Base-by-base conservation (phyloP, 345 rosid genomes). In the Iberis pinnata region DNA sequence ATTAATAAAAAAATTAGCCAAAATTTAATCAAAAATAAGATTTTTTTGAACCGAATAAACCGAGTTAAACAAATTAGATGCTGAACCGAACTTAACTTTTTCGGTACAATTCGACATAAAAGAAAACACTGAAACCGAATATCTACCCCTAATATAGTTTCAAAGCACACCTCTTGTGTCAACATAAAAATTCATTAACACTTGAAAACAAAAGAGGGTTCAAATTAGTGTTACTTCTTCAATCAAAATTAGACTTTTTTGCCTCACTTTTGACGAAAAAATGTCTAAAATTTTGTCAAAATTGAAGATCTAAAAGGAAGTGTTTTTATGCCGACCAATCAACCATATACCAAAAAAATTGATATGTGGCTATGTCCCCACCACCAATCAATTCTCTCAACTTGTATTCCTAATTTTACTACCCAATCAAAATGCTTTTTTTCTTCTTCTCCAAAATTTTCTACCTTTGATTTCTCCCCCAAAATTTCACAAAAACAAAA, bases 311-410 rank as follows among this genome's bases (percentile, higher is more conserved):
- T n/a, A n/a, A n/a, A n/a, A n/a, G n/a, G n/a, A n/a, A n/a, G n/a
- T n/a, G n/a, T n/a, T n/a, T n/a, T n/a, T 41, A 40, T 5, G 9
- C 32, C 9, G 25, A 38, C 5, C 19, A 18, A 9, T 18, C 41
- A 1, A 58, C 38, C 40, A 18, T 12, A 64, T n/a, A 48, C 40
- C 8, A 49, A 57, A n/a, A n/a, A n/a, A 17, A 49, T 3, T 50
- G 58, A 65, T 49, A 50, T 18, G 60, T 58, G 60, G 64, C 16
- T 2, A 25, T 66, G 65, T 44, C 65, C 60, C 70, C 64, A 65
- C 57, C 43, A n/a, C 24, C 53, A 54, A 53, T 49, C 54, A 61
- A 15, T 47, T 47, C 33, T 15, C 61, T 39, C n/a, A n/a, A 29
- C 49, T 38, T 12, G 13, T 13, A 6, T 11, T 9, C 51, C 18